These are phyloP conservation scores for Sarcodon aspratus DNA, from an alignment of 768 basidiomycete species.

Conservation along the genomic window DNA sequence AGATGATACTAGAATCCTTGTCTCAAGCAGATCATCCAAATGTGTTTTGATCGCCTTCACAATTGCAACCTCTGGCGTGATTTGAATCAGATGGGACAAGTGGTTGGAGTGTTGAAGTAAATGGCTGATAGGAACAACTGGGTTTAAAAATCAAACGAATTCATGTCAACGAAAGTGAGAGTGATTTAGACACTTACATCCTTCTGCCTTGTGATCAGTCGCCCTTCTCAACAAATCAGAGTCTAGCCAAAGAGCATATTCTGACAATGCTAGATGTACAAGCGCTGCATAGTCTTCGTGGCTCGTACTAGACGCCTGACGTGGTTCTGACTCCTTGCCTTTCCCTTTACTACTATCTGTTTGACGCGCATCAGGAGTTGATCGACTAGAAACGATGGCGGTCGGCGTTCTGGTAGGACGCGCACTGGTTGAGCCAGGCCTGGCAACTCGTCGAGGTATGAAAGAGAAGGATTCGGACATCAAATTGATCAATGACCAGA, in stretches of 20 bases:
- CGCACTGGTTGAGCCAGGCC: too few relatives aligned
- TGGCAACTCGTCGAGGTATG: too few relatives aligned
- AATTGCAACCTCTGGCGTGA: slow-evolving; percentile 32
- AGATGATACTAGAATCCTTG: slow-evolving; percentile 45
- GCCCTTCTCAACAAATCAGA: slow-evolving; percentile 32
- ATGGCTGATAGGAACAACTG: slow-evolving; percentile 41
- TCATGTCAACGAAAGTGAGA: slow-evolving; percentile 1
- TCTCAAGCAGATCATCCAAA: slow-evolving; percentile 36
- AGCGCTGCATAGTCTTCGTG: slow-evolving; percentile 38
- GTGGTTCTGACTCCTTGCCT: too few relatives aligned
- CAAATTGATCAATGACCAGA: too few relatives aligned
- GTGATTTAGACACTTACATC: slow-evolving; percentile 33
- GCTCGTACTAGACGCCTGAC: too few relatives aligned
- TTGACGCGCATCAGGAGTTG: too few relatives aligned
- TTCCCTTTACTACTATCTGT: too few relatives aligned
- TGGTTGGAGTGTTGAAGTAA: slow-evolving; percentile 31
- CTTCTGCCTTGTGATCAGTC: slow-evolving; percentile 32
- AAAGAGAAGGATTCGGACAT: too few relatives aligned
- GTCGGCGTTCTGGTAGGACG: too few relatives aligned
- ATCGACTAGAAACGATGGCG: too few relatives aligned
- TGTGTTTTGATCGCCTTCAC: slow-evolving; percentile 50
- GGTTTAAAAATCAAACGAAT: slow-evolving; percentile 10
- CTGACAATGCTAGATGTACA: slow-evolving; percentile 51
- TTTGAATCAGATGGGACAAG: slow-evolving; percentile 11
- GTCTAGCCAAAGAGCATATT: slow-evolving; percentile 59